Percentiles rank a stretch among this genome's conserved stretches.
Conservation (phyloP, 257 asterid species). For the Solanum pimpinellifolium region DNA sequence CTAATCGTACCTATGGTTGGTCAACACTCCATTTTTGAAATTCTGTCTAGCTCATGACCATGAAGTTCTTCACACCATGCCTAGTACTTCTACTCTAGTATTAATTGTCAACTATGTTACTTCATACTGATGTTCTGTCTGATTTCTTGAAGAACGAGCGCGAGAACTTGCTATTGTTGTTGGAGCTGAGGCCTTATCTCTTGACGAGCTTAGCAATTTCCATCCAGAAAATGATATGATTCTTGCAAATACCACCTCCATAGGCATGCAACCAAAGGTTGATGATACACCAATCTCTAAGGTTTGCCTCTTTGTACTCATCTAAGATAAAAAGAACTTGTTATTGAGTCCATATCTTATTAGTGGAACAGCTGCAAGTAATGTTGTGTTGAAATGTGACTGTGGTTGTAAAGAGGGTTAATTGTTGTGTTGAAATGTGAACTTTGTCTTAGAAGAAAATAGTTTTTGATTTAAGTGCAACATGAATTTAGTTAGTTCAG, state of each 20-base stretch:
- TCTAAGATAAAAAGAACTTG: not conserved
- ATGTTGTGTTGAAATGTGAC: not conserved
- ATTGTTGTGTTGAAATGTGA: not conserved
- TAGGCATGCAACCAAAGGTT: constrained; percentile 95
- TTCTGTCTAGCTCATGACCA: not conserved
- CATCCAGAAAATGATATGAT: constrained; percentile 85
- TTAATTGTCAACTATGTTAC: not conserved
- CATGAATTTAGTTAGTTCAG: not conserved
- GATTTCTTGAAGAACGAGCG: constrained; percentile 53
- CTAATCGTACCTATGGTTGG: constrained; percentile 93
- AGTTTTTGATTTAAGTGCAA: not conserved
- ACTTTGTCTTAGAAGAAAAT: not conserved
- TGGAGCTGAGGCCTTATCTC: constrained; percentile 76
- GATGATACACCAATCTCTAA: constrained; percentile 79
- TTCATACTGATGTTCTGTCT: not conserved
- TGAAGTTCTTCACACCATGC: not conserved
- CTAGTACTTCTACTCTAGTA: not conserved
- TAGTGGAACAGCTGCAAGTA: not conserved
- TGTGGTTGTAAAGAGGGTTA: not conserved
- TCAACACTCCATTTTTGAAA: not conserved
- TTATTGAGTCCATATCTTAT: not conserved
- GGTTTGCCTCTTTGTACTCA: constrained; percentile 33
- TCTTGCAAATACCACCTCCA: constrained; percentile 92
- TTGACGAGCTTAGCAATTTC: constrained; percentile 54
- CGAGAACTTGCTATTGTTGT: constrained; percentile 67